Evolutionary conservation across 108 stramenopile species (phyloP).

Genomic region (Fragilariopsis cylindrus): DNA sequence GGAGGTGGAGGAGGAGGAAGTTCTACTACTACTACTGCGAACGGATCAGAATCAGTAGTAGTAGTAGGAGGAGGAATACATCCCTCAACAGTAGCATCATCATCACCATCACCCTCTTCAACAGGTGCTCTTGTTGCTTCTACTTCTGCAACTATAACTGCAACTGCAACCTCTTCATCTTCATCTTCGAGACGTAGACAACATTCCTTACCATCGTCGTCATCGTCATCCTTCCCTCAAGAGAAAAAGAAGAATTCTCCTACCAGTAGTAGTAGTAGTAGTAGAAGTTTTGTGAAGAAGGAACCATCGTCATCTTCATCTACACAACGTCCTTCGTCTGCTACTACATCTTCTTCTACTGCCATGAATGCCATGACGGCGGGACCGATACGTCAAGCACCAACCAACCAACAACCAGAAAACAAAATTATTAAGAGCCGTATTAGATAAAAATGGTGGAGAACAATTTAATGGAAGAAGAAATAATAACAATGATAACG

Average conservation of each 20-base stretch:
- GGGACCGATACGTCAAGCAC: not conserved
- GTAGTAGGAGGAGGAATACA: not conserved
- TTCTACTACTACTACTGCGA: not conserved
- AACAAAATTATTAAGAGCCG: not conserved
- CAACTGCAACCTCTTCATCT: conserved; percentile 2
- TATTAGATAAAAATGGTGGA: not conserved
- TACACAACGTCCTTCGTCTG: not conserved
- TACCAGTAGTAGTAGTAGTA: not conserved
- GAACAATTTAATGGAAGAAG: not conserved
- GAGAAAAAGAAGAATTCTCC: conserved; percentile 7
- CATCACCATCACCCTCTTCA: not conserved
- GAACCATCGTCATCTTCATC: not conserved
- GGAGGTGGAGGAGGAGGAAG: not conserved
- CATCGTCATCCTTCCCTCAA: too few species aligned
- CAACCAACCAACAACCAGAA: not conserved
- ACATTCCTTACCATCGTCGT: too few species aligned
- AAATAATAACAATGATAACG: not conserved
- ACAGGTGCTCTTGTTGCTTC: too few species aligned
- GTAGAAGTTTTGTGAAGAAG: not conserved
- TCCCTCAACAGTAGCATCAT: not conserved
- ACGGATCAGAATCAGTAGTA: not conserved
- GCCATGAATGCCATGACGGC: too few species aligned
- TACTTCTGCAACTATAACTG: not conserved
- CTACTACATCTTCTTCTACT: too few species aligned
- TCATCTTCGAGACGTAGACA: not conserved